These are phyloP conservation scores for Collybia mongolica DNA, from an alignment of 768 basidiomycete genomes.

Conservation along the genomic window DNA sequence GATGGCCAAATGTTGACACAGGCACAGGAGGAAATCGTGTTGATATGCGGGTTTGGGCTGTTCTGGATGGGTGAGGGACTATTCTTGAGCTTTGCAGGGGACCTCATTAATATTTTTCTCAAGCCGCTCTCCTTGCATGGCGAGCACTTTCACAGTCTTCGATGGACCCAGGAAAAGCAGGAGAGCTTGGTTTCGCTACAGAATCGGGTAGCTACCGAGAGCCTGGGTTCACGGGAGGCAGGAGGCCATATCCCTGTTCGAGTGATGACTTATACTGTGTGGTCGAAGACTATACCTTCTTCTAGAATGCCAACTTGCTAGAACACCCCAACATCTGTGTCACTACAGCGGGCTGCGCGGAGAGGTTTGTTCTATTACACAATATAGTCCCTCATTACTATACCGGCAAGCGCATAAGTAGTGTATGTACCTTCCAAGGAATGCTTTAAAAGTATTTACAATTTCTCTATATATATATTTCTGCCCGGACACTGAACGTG, in stretches of 20 bases:
- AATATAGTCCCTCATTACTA: no score
- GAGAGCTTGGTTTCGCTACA: constrained; percentile 12
- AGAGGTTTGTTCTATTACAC: no score
- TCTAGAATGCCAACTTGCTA: constrained; percentile 26
- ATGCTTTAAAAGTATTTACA: no score
- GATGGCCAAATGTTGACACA: constrained; percentile 63
- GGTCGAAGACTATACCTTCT: constrained; percentile 42
- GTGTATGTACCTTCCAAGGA: no score
- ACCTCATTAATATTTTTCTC: constrained; percentile 3
- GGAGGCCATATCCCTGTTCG: constrained; percentile 53
- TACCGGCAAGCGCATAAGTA: no score
- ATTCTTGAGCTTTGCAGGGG: not conserved
- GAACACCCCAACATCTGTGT: no score
- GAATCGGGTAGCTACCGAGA: constrained; percentile 10
- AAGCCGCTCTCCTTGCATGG: constrained; percentile 45
- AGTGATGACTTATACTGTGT: constrained; percentile 65
- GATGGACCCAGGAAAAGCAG: constrained; percentile 19
- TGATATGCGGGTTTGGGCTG: constrained; percentile 71
- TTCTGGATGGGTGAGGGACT: constrained; percentile 70
- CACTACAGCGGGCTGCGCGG: no score
- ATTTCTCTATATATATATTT: no score
- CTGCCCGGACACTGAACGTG: no score
- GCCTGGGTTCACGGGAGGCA: constrained; percentile 15
- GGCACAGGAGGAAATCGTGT: constrained; percentile 69
- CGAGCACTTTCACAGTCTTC: constrained; percentile 32